A percentile compares a stretch with the other conserved stretches of the same genome.
phyloP scores from a whole-genome alignment of 768 basidiomycete species.

The Suillus hirtellus region DNA sequence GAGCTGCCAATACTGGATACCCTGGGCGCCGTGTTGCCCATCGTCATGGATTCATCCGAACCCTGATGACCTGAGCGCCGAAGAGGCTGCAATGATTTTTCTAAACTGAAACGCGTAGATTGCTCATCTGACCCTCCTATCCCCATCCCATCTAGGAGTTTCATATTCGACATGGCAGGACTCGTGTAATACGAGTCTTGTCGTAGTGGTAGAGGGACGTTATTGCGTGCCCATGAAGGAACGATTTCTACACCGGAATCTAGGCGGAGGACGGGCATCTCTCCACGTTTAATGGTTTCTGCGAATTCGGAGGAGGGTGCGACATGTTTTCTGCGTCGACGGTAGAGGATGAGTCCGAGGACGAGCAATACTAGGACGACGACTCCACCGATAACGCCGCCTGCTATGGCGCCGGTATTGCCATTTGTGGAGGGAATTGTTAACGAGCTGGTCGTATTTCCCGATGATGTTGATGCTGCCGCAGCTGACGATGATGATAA shows the following conservation, averaged over 20 bases:
- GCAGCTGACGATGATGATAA: background rate
- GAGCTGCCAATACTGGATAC: constrained; percentile 23
- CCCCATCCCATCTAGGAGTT: constrained; percentile 18
- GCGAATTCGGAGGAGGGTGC: constrained; percentile 65
- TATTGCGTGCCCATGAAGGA: constrained; percentile 8
- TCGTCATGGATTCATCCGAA: constrained; percentile 9
- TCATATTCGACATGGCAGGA: constrained; percentile 12
- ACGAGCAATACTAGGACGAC: constrained; percentile 38
- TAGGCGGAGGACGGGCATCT: constrained; percentile 28
- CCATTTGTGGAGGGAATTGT: constrained; percentile 2
- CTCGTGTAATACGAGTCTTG: constrained; percentile 18
- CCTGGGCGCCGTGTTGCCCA: background rate
- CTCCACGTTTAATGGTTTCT: constrained; percentile 26
- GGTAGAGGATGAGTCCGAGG: constrained; percentile 38
- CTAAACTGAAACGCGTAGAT: constrained; percentile 19
- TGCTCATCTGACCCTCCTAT: constrained; percentile 15
- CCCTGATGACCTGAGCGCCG: constrained; percentile 19
- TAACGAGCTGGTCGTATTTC: background rate
- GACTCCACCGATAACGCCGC: constrained; percentile 52
- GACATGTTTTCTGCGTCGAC: constrained; percentile 41
- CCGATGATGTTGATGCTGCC: constrained; percentile 11
- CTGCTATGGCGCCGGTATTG: constrained; percentile 51
- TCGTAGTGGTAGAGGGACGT: constrained; percentile 17
- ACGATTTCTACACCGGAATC: constrained; percentile 22
- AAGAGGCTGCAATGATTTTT: constrained; percentile 25